phyloP scores from a whole-genome alignment of 768 basidiomycete species.

The Agaricus bisporus region DNA sequence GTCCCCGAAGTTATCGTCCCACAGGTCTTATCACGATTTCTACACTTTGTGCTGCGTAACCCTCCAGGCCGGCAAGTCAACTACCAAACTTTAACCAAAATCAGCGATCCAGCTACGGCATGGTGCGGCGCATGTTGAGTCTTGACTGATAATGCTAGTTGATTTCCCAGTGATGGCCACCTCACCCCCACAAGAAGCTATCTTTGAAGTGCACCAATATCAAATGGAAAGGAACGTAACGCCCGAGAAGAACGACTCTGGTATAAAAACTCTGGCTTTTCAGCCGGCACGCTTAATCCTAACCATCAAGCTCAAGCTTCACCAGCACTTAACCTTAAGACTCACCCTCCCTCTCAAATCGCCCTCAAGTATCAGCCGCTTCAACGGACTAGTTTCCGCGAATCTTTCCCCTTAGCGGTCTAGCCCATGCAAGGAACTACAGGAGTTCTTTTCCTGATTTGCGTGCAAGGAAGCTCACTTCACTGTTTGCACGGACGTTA shows the following conservation, averaged over 20 bases:
- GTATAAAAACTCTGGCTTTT: too few species aligned
- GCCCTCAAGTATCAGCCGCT: too few species aligned
- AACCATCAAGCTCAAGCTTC: too few species aligned
- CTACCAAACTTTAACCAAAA: not conserved
- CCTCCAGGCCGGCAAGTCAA: not conserved
- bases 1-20: too few species aligned
- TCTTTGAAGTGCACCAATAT: not conserved
- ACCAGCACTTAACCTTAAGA: too few species aligned
- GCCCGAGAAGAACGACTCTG: not conserved
- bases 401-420: too few species aligned
- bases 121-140: too few species aligned
- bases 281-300: too few species aligned
- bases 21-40: too few species aligned
- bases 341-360: too few species aligned
- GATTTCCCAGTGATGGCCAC: not conserved
- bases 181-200: not conserved
- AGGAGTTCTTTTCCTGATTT: conserved; percentile 1
- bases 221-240: not conserved
- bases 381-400: not conserved
- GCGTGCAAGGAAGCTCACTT: not conserved
- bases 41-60: too few species aligned
- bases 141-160: conserved; percentile 10
- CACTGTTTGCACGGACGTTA: not conserved
- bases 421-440: too few species aligned
- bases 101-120: not conserved